Base-by-base conservation (phyloP, 139 green algal species). In the Auxenochlorella pyrenoidosa region DNA sequence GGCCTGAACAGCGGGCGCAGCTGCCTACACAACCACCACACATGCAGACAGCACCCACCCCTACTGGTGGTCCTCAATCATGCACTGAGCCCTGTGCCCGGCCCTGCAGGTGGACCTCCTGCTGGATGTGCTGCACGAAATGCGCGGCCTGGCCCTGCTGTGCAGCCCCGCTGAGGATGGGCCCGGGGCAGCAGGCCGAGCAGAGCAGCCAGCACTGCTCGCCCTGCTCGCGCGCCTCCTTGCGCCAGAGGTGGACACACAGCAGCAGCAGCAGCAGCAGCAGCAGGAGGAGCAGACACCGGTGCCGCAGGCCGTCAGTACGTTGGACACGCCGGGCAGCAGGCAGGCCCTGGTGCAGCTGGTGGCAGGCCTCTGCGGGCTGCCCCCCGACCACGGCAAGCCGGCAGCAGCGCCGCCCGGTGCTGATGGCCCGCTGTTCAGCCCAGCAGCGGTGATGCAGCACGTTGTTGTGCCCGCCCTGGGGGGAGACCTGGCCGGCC, bases 51-150 rank as follows among this genome's bases (percentile, higher is more conserved):
- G 8, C 47, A 54, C 8, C 47, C 47, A 54, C 47, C 47, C 47
- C 8, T 10, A 10, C 47, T 18, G 47, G 8, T 54, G 47, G 10
- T 54, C 6, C 47, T 54, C 8, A 54, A 54, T n/a, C 47, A 54
- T 63, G 54, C 3, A 13, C 16, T 24, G 15, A 28, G 54, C 75
- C 36, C 32, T 10, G 36, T 5, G 5, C 59, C 13, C 41, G 47
- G 47, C 47, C 32, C 40, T 38, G 30, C 80, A 85, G 80, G 80
- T 85, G 3, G 30, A 30, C 8, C 80, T 85, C 6, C 63, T 85
- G 40, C 63, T 85, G 38, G 80, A 85, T 34, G 63, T 85, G 59
- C 80, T 85, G 30, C 80, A n/a, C 28, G 80, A 85, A 32, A 77
- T 85, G 80, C 28, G 16, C 28, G 60, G 41, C 3, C 80, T 85